Evolutionary conservation across 2,329 filamentous ascomycete species (phyloP).

Genomic region (Fusarium buharicum): DNA sequence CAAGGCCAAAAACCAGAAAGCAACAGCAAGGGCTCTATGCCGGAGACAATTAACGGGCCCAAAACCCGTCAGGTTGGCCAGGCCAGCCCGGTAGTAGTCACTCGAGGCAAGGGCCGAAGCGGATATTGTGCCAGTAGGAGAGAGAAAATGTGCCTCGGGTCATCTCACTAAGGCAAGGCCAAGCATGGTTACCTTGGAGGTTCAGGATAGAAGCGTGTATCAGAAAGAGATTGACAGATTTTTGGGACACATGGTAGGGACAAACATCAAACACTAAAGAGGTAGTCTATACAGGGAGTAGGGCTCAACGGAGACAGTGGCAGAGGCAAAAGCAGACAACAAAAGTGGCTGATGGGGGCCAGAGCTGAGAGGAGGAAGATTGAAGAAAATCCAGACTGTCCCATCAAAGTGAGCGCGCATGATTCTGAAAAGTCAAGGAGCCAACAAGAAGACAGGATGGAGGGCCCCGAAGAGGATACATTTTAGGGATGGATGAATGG

Average conservation of each 20-base stretch:
- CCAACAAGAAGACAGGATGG: conserved; percentile 41
- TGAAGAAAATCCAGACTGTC: conserved; percentile 20
- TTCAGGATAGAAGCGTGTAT: conserved; percentile 52
- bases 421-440: conserved; percentile 28
- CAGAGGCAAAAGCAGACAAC: conserved; percentile 26
- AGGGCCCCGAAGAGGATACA: conserved; percentile 34
- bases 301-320: conserved; percentile 20
- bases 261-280: conserved; percentile 15
- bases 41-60: conserved; percentile 10
- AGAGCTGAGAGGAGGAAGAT: conserved; percentile 11
- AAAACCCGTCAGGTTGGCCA: conserved; percentile 26
- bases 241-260: conserved; percentile 24
- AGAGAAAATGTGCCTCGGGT: conserved; percentile 54
- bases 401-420: conserved; percentile 33
- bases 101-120: conserved; percentile 34
- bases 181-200: conserved; percentile 25
- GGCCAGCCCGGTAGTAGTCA: conserved; percentile 34
- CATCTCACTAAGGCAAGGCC: conserved; percentile 53
- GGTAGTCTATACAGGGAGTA: conserved; percentile 18
- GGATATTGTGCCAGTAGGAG: conserved; percentile 51
- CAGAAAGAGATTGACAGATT: conserved; percentile 53
- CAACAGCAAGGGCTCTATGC: conserved; percentile 24
- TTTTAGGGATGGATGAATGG: conserved; percentile 33
- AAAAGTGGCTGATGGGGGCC: conserved; percentile 36
- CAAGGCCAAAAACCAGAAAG: conserved; percentile 17